Evolutionary conservation across 2,329 filamentous ascomycete genomes (phyloP).

Genomic region (Erysiphe pulchra): DNA sequence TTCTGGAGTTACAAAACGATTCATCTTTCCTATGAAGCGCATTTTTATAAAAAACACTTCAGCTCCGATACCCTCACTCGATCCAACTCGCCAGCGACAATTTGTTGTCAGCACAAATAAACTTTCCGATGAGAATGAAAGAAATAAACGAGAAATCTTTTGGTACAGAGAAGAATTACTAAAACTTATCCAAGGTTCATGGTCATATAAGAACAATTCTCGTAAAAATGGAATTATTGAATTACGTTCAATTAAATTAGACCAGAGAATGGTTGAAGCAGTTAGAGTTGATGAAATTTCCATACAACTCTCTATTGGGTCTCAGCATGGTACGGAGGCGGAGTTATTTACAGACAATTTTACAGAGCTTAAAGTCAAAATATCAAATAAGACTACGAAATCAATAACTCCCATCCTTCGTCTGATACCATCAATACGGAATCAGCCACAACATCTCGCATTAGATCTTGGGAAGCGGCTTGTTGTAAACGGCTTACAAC

Average conservation of each 20-base stretch:
- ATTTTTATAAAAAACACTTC: conserved; percentile 55
- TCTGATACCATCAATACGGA: conserved; percentile 49
- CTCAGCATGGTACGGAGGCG: conserved; percentile 4
- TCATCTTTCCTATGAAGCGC: conserved; percentile 51
- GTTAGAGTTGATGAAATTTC: conserved; percentile 58
- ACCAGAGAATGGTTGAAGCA: conserved; percentile 55
- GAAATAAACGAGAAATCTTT: conserved; percentile 56
- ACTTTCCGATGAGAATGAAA: conserved; percentile 55
- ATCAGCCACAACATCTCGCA: conserved; percentile 36
- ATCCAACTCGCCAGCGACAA: conserved; percentile 63
- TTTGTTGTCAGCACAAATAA: conserved; percentile 70
- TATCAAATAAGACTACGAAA: conserved; percentile 46
- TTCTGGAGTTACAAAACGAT: conserved; percentile 43
- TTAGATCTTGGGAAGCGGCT: conserved; percentile 64
- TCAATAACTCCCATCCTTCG: conserved; percentile 49
- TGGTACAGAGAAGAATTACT: conserved; percentile 76
- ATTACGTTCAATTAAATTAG: conserved; percentile 48
- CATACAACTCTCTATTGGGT: conserved; percentile 31
- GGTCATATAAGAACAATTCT: conserved; percentile 30
- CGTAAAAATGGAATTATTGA: conserved; percentile 43
- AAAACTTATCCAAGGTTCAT: conserved; percentile 41
- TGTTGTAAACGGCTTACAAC: conserved; percentile 63
- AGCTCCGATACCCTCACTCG: conserved; percentile 53
- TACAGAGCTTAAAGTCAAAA: conserved; percentile 37
- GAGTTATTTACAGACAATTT: conserved; percentile 31